Conservation (phyloP, 2,329 filamentous ascomycete species). For the Sordariomycetes sp. region DNA sequence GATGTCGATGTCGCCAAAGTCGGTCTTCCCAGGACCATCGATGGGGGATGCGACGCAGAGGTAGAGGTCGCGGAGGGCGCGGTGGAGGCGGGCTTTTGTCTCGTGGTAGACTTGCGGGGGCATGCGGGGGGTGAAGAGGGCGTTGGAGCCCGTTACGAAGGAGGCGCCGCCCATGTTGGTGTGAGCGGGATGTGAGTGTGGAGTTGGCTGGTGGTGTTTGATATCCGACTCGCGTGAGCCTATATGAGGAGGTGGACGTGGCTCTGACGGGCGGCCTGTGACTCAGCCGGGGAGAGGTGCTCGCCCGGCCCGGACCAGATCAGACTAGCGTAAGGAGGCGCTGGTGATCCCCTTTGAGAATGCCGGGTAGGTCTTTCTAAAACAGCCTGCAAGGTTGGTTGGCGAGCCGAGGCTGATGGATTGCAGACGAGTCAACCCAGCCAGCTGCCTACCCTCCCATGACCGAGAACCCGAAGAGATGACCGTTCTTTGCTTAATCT, state of each 20-base stretch:
- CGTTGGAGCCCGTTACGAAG: conserved; percentile 31
- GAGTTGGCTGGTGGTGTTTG: not conserved
- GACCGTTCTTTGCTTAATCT: too few relatives aligned
- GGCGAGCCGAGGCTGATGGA: too few relatives aligned
- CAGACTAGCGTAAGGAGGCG: not conserved
- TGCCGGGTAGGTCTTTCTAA: too few relatives aligned
- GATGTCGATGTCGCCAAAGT: conserved; percentile 64
- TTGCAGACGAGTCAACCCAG: too few relatives aligned
- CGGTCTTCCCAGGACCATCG: conserved; percentile 54
- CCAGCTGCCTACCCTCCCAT: too few relatives aligned
- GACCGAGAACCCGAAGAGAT: too few relatives aligned
- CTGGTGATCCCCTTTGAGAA: too few relatives aligned
- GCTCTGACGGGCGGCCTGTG: not conserved
- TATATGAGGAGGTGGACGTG: not conserved
- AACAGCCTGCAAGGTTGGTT: too few relatives aligned
- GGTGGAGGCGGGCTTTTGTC: conserved; percentile 30
- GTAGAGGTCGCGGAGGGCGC: conserved; percentile 36
- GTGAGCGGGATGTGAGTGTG: not conserved
- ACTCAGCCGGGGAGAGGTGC: not conserved
- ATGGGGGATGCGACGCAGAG: conserved; percentile 43
- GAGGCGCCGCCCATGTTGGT: conserved; percentile 50
- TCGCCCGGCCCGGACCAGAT: not conserved
- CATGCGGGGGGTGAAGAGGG: conserved; percentile 55
- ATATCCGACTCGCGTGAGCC: not conserved
- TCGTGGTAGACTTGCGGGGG: conserved; percentile 37